A percentile compares a stretch with the other conserved stretches of the same genome.
Conservation (phyloP, 2,329 filamentous ascomycete genomes). For the Aspergillus costaricaensis region DNA sequence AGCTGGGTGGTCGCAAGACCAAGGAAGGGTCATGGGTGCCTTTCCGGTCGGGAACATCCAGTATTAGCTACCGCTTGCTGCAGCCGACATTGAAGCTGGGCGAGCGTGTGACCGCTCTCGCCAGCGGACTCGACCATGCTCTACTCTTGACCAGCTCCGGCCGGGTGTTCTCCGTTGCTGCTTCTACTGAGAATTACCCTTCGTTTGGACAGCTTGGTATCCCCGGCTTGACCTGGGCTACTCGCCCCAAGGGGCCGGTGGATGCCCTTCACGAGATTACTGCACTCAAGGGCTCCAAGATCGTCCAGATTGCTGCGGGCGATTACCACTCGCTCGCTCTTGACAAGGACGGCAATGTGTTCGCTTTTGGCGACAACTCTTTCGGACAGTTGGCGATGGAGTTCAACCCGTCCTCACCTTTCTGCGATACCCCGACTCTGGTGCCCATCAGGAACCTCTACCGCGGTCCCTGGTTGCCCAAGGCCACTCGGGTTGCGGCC, state of each 20-base stretch:
- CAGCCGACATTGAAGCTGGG: conserved; percentile 67
- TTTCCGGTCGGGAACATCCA: conserved; percentile 64
- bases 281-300: conserved; percentile 68
- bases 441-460: conserved; percentile 75
- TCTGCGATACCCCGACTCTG: conserved; percentile 68
- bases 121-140: conserved; percentile 80
- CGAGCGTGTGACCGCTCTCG: conserved; percentile 73
- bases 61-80: conserved; percentile 71
- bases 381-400: conserved; percentile 89
- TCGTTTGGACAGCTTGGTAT: conserved; percentile 83
- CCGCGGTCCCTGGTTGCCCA: conserved; percentile 61
- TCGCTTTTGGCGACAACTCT: conserved; percentile 88
- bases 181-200: conserved; percentile 76
- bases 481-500: conserved; percentile 76
- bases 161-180: conserved; percentile 84
- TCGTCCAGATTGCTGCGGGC: conserved; percentile 75
- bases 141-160: conserved; percentile 82
- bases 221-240: conserved; percentile 77
- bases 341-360: conserved; percentile 74
- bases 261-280: conserved; percentile 80
- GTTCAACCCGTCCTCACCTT: conserved; percentile 61
- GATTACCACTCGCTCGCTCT: conserved; percentile 83
- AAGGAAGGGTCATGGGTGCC: conserved; percentile 71
- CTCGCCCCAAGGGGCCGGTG: conserved; percentile 73
- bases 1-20: conserved; percentile 64